Base-by-base conservation (phyloP, 345 rosid genomes). In the Gossypium sturtianum region DNA sequence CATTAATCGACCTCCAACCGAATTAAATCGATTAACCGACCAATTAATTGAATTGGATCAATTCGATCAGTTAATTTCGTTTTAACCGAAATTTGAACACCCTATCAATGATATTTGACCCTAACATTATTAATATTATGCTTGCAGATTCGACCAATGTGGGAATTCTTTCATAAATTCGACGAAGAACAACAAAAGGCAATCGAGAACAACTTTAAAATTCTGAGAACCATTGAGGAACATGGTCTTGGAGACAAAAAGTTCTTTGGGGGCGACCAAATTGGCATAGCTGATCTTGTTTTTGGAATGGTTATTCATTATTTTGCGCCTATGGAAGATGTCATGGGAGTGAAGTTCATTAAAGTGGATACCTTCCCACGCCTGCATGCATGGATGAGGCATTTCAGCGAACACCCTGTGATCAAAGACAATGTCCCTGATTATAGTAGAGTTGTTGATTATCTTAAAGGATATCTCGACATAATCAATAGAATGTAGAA, bases 401-500 rank as follows among this genome's bases (percentile, higher is more conserved):
- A 71, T 43, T 74, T 74, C 71, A 70, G 41, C 17, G 25, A 74
- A 69, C 22, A 23, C 0, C 65, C 66, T 15, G 27, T 52, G 1
- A 76, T 80, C 56, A 45, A 73, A 54, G 62, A 80, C 34, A 80
- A 80, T 34, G 20, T 76, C 38, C 75, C 73, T 9, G 71, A 80
- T n/a, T 23, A 52, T 0, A 5, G 15, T 0, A 34, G 6, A 13
- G 17, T 63, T 0, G 3, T 74, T 2, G 71, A 25, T 2, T 74
- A 16, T 20, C 25, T 3, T 73, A 34, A 6, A 1, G 11, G 54
- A 16, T 3, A 51, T 51, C 54, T 51, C 54, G 17, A 16, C 54
- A 48, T 48, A 48, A 34, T 34, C 38, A 34, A 4, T 4, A 4
- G 38, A 2, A 48, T 48, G 51, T 16, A 48, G 3, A 48, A 48